Conservation (phyloP, 352 stramenopile genomes). For the Halophytophthora polymorphica region DNA sequence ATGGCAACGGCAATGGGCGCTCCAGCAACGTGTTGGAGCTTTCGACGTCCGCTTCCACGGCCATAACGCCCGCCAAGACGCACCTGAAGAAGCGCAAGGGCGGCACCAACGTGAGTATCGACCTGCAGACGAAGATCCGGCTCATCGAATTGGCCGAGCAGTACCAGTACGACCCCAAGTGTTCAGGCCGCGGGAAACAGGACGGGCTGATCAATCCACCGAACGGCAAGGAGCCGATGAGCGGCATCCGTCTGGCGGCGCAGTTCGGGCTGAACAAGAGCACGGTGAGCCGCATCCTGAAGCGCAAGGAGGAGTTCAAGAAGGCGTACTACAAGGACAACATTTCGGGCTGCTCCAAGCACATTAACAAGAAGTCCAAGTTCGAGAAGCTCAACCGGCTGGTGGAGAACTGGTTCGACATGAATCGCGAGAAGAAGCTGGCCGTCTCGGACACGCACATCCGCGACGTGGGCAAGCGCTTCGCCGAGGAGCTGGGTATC, state of each 20-base stretch:
- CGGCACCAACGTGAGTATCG: conserved; percentile 66
- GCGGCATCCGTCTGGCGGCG: conserved; percentile 64
- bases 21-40: background rate
- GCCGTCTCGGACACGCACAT: conserved; percentile 71
- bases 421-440: conserved; percentile 70
- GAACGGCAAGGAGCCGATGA: conserved; percentile 51
- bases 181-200: conserved; percentile 33
- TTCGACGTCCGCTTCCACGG: background rate
- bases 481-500: conserved; percentile 71
- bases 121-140: conserved; percentile 83
- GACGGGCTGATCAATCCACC: conserved; percentile 9
- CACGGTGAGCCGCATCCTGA: conserved; percentile 81
- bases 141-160: conserved; percentile 80
- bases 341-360: conserved; percentile 76
- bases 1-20: background rate
- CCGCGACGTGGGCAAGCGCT: conserved; percentile 68
- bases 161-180: conserved; percentile 78
- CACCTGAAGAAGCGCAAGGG: conserved; percentile 54
- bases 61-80: background rate
- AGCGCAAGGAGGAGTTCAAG: conserved; percentile 86
- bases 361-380: conserved; percentile 88
- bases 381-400: conserved; percentile 81
- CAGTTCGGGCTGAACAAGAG: conserved; percentile 83
- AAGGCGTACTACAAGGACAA: conserved; percentile 87
- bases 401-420: conserved; percentile 83